phyloP scores from a whole-genome alignment of 1,284 basidiomycete species.

The Omphalotus olearius region DNA sequence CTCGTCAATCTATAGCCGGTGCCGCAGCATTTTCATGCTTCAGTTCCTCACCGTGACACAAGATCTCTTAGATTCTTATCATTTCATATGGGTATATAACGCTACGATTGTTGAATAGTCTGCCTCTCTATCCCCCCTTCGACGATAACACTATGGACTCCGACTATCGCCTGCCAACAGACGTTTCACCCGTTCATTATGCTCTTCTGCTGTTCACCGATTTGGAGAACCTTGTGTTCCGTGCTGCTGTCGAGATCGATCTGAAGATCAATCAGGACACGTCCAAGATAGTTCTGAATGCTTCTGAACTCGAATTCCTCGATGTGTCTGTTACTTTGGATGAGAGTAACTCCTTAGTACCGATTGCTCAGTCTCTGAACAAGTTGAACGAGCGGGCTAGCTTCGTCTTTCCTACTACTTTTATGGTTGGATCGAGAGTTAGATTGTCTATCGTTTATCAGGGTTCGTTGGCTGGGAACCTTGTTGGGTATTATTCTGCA shows the following conservation, averaged over 20 bases:
- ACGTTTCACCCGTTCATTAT: conserved; percentile 64
- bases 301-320: conserved; percentile 53
- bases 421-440: conserved; percentile 39
- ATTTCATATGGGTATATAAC: too few relatives aligned
- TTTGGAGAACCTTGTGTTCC: conserved; percentile 55
- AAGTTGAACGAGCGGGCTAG: conserved; percentile 48
- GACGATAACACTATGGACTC: neutral
- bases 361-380: conserved; percentile 39
- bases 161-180: conserved; percentile 52
- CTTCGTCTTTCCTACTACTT: conserved; percentile 41
- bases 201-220: conserved; percentile 69
- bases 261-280: conserved; percentile 57
- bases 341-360: neutral
- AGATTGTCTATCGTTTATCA: conserved; percentile 44
- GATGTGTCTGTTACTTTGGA: conserved; percentile 28
- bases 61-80: too few relatives aligned
- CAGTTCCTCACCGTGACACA: neutral
- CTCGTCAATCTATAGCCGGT: too few relatives aligned
- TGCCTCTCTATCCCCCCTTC: too few relatives aligned
- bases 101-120: too few relatives aligned
- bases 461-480: conserved; percentile 46
- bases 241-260: conserved; percentile 59
- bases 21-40: neutral
- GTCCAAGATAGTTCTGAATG: conserved; percentile 53
- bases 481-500: conserved; percentile 56